These are phyloP conservation scores for Ramaria rubella DNA, from an alignment of 768 basidiomycete genomes.

Conservation along the genomic window DNA sequence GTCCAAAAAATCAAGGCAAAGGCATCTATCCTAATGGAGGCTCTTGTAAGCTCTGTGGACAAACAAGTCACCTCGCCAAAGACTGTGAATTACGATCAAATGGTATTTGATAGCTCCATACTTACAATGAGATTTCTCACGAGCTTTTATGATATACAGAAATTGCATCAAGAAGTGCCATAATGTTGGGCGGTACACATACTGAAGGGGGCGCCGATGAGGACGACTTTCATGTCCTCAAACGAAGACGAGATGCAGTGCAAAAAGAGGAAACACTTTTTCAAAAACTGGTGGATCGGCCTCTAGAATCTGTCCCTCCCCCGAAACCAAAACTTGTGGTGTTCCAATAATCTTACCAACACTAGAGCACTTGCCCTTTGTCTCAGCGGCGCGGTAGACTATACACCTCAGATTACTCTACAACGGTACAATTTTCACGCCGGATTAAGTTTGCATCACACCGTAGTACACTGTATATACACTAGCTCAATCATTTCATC, in stretches of 20 bases:
- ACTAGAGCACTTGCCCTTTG: too few species aligned
- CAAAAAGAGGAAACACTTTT: constrained; percentile 49
- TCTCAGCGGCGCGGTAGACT: too few species aligned
- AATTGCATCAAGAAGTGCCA: constrained; percentile 29
- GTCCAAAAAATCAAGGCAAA: constrained; percentile 70
- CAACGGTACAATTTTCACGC: too few species aligned
- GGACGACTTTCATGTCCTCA: constrained; percentile 86
- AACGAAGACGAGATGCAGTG: constrained; percentile 54
- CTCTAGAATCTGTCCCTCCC: neutral
- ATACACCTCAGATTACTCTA: too few species aligned
- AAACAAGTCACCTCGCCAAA: constrained; percentile 78
- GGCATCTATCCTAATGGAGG: constrained; percentile 92
- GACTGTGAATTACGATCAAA: constrained; percentile 65
- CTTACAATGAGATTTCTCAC: neutral
- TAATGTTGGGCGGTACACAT: constrained; percentile 41
- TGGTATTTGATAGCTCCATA: constrained; percentile 30
- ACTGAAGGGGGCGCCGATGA: constrained; percentile 76
- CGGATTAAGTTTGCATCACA: too few species aligned
- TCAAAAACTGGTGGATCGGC: constrained; percentile 12
- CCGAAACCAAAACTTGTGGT: constrained; percentile 12
- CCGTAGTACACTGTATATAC: too few species aligned
- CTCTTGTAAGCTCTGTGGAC: constrained; percentile 80
- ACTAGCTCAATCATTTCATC: too few species aligned
- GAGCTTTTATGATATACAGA: constrained; percentile 23
- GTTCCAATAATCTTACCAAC: neutral